A percentile compares a stretch with the other conserved stretches of the same genome.
Evolutionary conservation across 441 rosid species (phyloP).

Genomic region (Croton setiger): DNA sequence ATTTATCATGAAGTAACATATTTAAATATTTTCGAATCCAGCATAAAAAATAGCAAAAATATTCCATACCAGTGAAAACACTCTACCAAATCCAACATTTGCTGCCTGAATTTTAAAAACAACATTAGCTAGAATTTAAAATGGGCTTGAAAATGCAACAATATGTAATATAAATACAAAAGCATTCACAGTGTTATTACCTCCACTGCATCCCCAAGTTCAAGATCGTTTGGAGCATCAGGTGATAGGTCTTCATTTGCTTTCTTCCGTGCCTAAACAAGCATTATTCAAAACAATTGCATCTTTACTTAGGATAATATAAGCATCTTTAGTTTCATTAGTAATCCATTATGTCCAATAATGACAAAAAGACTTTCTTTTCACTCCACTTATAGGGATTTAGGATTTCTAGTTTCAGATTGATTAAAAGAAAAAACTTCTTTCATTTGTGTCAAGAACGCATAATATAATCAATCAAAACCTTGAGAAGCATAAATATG

Average conservation of each 20-base stretch:
- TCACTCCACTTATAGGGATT: neutral
- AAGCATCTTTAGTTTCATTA: neutral
- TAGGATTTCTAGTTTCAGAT: neutral
- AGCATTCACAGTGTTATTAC: constrained; percentile 27
- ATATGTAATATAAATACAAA: neutral
- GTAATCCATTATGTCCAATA: neutral
- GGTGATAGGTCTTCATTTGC: constrained; percentile 35
- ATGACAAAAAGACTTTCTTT: neutral
- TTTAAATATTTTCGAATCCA: constrained; percentile 1
- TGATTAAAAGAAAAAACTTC: neutral
- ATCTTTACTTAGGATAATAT: neutral
- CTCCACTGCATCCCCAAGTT: constrained; percentile 64
- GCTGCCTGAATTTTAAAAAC: constrained; percentile 56
- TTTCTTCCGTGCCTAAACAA: constrained; percentile 34
- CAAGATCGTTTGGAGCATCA: constrained; percentile 43
- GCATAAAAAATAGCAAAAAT: constrained; percentile 7
- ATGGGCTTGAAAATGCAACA: constrained; percentile 12
- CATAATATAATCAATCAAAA: neutral
- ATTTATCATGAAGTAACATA: neutral
- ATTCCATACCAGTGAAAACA: constrained; percentile 58
- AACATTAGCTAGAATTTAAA: constrained; percentile 13
- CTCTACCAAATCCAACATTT: constrained; percentile 69
- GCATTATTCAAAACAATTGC: neutral
- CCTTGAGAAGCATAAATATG: neutral
- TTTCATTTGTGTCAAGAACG: neutral